These are phyloP conservation scores for Sclerotinia trifoliorum DNA, from an alignment of 2,329 filamentous ascomycete genomes.

Conservation along the genomic window DNA sequence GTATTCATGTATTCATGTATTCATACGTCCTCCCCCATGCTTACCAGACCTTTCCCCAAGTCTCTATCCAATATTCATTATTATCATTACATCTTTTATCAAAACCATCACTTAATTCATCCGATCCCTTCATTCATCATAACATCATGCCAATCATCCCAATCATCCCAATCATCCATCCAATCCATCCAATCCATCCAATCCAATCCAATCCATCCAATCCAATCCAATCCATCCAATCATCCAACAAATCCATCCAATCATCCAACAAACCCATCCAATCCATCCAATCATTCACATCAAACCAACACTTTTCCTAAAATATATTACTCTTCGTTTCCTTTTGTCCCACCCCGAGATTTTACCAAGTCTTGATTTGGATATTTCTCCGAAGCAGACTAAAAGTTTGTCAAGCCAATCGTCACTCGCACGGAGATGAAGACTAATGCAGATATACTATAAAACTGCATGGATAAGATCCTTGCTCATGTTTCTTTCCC, in stretches of 20 bases:
- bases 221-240: neutral
- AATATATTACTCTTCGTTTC: constrained; percentile 2
- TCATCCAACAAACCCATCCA: neutral
- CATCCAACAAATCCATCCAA: neutral
- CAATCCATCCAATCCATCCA: too few relatives aligned
- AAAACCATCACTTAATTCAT: neutral
- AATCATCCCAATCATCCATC: neutral
- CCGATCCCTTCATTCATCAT: neutral
- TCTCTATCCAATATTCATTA: neutral
- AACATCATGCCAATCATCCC: too few relatives aligned
- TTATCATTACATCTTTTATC: neutral
- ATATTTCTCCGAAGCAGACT: neutral
- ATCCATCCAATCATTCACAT: neutral
- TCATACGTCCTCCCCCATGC: neutral
- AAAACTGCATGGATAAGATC: neutral
- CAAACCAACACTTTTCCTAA: neutral
- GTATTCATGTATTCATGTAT: neutral
- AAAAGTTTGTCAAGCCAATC: neutral
- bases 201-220: too few relatives aligned
- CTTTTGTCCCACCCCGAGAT: constrained; percentile 1
- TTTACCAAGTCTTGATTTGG: neutral
- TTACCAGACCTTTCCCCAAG: neutral
- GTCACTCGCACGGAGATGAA: constrained; percentile 7
- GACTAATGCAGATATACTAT: neutral
- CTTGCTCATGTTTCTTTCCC: neutral